Percentiles rank a stretch among this genome's conserved stretches.
These are phyloP conservation scores for Malassezia vespertilionis DNA, from an alignment of 1,284 basidiomycete genomes.

Conservation along the genomic window DNA sequence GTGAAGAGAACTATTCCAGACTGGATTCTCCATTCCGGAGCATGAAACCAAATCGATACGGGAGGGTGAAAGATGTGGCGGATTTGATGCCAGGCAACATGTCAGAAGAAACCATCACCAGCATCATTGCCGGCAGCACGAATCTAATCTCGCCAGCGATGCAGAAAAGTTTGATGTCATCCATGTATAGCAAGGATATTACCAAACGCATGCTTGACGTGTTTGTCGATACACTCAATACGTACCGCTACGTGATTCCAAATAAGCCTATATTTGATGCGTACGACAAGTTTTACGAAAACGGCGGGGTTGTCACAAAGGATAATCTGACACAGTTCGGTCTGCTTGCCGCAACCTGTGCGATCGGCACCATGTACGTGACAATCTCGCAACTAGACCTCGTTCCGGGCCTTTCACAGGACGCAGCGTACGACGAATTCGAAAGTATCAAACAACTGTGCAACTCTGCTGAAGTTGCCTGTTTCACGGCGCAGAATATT, in stretches of 20 bases:
- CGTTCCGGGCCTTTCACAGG: conserved; percentile 11
- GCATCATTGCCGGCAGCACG: too few relatives aligned
- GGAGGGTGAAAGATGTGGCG: too few relatives aligned
- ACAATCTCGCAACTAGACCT: conserved; percentile 1
- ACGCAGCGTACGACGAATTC: conserved; percentile 20
- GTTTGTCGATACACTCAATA: conserved; percentile 8
- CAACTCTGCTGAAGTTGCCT: conserved; percentile 24
- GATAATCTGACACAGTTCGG: conserved; percentile 1
- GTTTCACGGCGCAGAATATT: conserved; percentile 26
- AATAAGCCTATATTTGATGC: conserved; percentile 1
- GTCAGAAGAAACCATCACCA: too few relatives aligned
- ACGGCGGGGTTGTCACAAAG: background rate
- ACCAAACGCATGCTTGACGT: conserved; percentile 1
- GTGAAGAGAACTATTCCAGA: too few relatives aligned
- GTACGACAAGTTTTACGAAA: background rate
- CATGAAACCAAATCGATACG: too few relatives aligned
- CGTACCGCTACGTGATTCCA: conserved; percentile 11
- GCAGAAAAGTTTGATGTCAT: background rate
- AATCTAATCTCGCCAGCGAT: conserved; percentile 3
- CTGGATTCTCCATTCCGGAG: too few relatives aligned
- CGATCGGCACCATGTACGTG: conserved; percentile 5
- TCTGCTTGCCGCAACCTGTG: conserved; percentile 1
- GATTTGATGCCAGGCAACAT: too few relatives aligned
- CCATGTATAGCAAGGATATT: conserved; percentile 1
- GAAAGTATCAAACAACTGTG: conserved; percentile 23